Base-by-base conservation (phyloP, 1,284 basidiomycete species). In the Trametes versicolor region DNA sequence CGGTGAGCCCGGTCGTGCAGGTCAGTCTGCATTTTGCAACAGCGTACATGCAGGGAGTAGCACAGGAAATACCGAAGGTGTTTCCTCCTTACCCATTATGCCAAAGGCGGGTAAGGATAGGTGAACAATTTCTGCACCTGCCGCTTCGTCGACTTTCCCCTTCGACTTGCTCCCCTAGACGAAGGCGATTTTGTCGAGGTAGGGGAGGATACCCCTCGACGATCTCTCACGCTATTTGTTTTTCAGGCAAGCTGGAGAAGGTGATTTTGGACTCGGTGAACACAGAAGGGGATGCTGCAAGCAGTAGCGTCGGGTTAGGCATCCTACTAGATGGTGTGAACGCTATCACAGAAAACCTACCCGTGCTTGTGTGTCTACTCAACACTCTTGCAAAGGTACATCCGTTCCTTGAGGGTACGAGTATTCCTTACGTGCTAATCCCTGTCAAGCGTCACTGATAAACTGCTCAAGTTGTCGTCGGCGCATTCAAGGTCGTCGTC, bases 401-500 rank as follows among this genome's bases (percentile, higher is more conserved):
- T 57, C 74, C 74, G 0, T 70, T 75, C 57, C 69, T 76, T n/a
- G 62, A 66, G n/a, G 29, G 29, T 32, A 32, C 29, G 29, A 32
- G 3, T 3, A 32, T 32, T 8, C 29, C 8, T 32, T 32, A 8
- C 29, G 29, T 32, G n/a, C n/a, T n/a, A 32, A 4, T 8, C 29
- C 29, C 8, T 32, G 29, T 32, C 29, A 8, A 32, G 29, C 29
- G 29, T 32, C 29, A 32, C 29, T 32, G 29, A 32, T 32, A 8
- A 32, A 32, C 29, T 3, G 29, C 29, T 32, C 29, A 32, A 32
- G 83, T 80, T 21, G 80, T 78, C 19, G 80, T 84, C 0, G 62
- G 77, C 29, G 81, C 83, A 0, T 85, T 85, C 72, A 78, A 80
- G 62, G 72, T 78, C 6, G 80, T 81, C 0, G 75, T 80, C 37